phyloP scores from a whole-genome alignment of 257 asterid species.

The Nicotiana otophora region DNA sequence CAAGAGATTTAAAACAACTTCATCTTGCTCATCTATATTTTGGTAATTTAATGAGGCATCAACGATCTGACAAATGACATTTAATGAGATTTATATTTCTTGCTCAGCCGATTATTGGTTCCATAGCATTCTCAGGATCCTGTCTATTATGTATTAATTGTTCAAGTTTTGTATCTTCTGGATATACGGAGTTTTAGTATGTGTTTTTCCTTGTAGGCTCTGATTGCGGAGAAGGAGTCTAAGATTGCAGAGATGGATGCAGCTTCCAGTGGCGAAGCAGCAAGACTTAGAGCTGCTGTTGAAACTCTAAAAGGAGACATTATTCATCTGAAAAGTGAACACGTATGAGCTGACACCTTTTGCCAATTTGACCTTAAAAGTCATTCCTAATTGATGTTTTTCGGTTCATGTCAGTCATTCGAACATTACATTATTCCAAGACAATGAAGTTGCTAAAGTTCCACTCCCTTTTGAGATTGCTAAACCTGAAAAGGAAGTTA shows the following conservation, averaged over 20 bases:
- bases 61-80: background rate
- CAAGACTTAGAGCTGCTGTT: constrained; percentile 81
- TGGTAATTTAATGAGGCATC: background rate
- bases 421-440: background rate
- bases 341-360: constrained; percentile 42
- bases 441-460: background rate
- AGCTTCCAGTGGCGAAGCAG: constrained; percentile 97
- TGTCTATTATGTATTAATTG: background rate
- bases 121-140: background rate
- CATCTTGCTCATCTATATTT: background rate
- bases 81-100: background rate
- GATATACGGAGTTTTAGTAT: constrained; percentile 1
- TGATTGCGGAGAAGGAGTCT: constrained; percentile 76
- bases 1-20: background rate
- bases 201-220: constrained; percentile 39
- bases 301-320: constrained; percentile 87
- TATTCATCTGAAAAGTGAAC: constrained; percentile 54
- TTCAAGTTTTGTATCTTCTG: background rate
- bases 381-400: background rate
- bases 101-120: constrained; percentile 1
- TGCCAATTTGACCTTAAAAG: background rate
- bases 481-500: background rate
- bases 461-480: background rate
- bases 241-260: constrained; percentile 96
- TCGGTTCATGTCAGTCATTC: background rate